Evolutionary conservation across 2,329 filamentous ascomycete species (phyloP).

Genomic region (Rosellinia necatrix): DNA sequence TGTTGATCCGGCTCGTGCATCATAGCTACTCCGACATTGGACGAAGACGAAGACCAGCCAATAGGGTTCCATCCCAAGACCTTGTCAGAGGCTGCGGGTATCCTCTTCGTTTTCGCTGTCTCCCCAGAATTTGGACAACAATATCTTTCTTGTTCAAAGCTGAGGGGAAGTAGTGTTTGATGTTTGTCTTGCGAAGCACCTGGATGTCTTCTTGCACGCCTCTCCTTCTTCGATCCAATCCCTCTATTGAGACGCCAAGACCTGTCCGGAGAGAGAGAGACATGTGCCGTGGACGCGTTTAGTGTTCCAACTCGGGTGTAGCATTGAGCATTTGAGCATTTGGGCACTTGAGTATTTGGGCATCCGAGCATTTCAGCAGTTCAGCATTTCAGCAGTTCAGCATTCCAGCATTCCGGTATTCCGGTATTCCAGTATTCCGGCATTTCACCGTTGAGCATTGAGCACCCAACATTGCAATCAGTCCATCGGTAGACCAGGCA

Average conservation of each 20-base stretch:
- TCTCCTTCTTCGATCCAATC: conserved; percentile 11
- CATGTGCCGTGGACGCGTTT: conserved; percentile 29
- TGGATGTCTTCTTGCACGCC: conserved; percentile 4
- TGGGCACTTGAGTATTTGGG: too few species aligned
- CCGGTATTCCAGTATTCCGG: too few species aligned
- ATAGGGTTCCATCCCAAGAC: too few species aligned
- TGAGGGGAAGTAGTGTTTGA: conserved; percentile 3
- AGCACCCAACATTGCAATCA: conserved; percentile 17
- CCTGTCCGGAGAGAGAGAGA: conserved; percentile 27
- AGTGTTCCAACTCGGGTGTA: conserved; percentile 26
- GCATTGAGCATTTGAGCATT: conserved; percentile 27
- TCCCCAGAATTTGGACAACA: conserved; percentile 8
- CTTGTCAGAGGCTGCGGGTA: conserved; percentile 4
- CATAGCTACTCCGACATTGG: not conserved
- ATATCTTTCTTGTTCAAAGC: conserved; percentile 15
- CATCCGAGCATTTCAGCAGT: too few species aligned
- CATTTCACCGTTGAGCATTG: not conserved
- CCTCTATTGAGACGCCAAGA: conserved; percentile 14
- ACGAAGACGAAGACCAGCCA: too few species aligned
- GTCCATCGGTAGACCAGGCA: conserved; percentile 29
- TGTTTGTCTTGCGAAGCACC: conserved; percentile 17
- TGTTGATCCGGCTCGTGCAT: conserved; percentile 26
- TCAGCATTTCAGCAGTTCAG: too few species aligned
- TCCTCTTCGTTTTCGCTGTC: conserved; percentile 3
- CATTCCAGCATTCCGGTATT: too few species aligned